Conservation (phyloP, 768 basidiomycete species). For the Lactifluus rugatus region DNA sequence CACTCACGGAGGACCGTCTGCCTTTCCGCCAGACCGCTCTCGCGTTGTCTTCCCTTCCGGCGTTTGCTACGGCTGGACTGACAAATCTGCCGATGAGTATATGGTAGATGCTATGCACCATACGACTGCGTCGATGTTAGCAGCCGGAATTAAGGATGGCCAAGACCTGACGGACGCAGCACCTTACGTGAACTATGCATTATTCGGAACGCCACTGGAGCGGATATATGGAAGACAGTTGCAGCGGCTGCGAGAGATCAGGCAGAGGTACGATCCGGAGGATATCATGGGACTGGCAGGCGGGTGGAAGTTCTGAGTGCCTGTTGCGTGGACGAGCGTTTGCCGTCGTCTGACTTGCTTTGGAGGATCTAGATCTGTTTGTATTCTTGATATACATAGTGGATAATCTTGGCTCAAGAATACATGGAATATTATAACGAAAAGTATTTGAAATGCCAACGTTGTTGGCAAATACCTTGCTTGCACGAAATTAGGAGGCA, state of each 20-base stretch:
- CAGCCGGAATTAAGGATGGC: neutral
- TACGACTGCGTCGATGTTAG: neutral
- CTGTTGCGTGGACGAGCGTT: neutral
- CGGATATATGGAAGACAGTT: slow-evolving; percentile 45
- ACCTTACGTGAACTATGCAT: slow-evolving; percentile 54
- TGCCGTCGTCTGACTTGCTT: neutral
- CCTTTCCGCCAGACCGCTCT: slow-evolving; percentile 18
- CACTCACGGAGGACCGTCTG: slow-evolving; percentile 14
- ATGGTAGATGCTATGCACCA: neutral
- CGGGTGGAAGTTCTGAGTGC: slow-evolving; percentile 8
- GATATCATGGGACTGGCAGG: neutral
- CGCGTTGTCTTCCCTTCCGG: slow-evolving; percentile 1
- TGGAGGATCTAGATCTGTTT: neutral
- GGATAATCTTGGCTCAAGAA: too few species aligned
- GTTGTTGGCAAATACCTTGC: too few species aligned
- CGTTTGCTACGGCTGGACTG: slow-evolving; percentile 35
- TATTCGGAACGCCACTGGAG: slow-evolving; percentile 40
- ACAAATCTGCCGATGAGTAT: slow-evolving; percentile 28
- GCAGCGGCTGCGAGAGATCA: slow-evolving; percentile 31
- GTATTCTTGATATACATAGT: too few species aligned
- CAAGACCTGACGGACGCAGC: slow-evolving; percentile 29
- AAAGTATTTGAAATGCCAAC: too few species aligned
- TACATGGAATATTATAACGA: too few species aligned
- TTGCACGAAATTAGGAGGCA: too few species aligned
- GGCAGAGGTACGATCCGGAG: slow-evolving; percentile 41